Conservation (phyloP, 768 basidiomycete species). For the Lyophyllum atratum region DNA sequence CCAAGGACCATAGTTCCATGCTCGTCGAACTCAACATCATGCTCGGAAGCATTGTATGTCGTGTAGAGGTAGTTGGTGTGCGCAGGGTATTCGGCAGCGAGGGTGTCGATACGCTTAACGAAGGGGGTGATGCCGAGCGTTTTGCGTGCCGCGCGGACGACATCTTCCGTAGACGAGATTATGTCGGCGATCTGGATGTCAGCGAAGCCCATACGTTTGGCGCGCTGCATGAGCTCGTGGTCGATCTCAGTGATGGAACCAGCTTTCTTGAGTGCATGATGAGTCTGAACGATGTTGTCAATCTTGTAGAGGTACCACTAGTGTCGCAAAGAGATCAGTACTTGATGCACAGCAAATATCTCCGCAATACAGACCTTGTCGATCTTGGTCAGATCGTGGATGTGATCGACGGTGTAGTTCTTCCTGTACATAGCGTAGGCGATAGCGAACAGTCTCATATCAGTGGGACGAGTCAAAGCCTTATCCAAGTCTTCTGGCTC, state of each 20-base stretch:
- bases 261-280: slow-evolving; percentile 69
- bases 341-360: not conserved
- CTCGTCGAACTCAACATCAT: slow-evolving; percentile 95
- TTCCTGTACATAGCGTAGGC: slow-evolving; percentile 97
- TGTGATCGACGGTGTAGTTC: slow-evolving; percentile 83
- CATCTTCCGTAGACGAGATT: slow-evolving; percentile 68
- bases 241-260: slow-evolving; percentile 71
- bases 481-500: slow-evolving; percentile 83
- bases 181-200: slow-evolving; percentile 91
- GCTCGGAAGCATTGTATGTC: slow-evolving; percentile 95
- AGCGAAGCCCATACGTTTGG: slow-evolving; percentile 95
- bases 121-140: slow-evolving; percentile 88
- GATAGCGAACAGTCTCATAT: slow-evolving; percentile 95
- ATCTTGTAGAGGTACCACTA: slow-evolving; percentile 99
- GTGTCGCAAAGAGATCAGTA: not conserved
- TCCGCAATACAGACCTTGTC: slow-evolving; percentile 67
- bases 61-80: slow-evolving; percentile 99
- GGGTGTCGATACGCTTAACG: slow-evolving; percentile 98
- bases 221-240: slow-evolving; percentile 76
- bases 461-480: slow-evolving; percentile 83
- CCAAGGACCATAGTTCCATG: slow-evolving; percentile 99
- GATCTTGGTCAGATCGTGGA: slow-evolving; percentile 96
- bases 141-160: slow-evolving; percentile 86
- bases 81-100: slow-evolving; percentile 98
- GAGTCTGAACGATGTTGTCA: slow-evolving; percentile 95